Conservation (phyloP, 2,329 filamentous ascomycete genomes). For the Verticillium zaregamsianum region DNA sequence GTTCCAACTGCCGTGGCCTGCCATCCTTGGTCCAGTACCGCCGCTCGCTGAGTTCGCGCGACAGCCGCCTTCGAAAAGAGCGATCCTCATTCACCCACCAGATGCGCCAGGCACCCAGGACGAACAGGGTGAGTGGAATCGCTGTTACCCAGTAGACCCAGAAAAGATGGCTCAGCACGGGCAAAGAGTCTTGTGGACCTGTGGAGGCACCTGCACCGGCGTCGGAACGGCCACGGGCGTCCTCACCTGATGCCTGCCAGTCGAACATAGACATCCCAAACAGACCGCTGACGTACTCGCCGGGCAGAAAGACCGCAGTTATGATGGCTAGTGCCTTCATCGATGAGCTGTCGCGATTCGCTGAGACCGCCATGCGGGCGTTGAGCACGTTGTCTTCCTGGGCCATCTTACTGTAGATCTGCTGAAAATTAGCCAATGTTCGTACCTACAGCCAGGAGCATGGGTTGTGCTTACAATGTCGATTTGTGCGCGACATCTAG, state of each 20-base stretch:
- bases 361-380: conserved; percentile 34
- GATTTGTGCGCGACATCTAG: conserved; percentile 40
- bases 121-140: conserved; percentile 36
- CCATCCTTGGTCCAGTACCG: conserved; percentile 42
- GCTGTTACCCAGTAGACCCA: conserved; percentile 44
- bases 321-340: conserved; percentile 45
- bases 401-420: conserved; percentile 46
- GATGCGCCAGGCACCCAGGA: conserved; percentile 36
- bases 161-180: conserved; percentile 34
- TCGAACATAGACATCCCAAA: conserved; percentile 46
- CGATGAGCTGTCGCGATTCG: conserved; percentile 37
- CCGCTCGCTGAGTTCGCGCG: conserved; percentile 42
- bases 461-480: conserved; percentile 31
- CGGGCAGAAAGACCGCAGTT: conserved; percentile 42
- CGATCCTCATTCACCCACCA: conserved; percentile 45
- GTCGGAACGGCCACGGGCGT: conserved; percentile 15
- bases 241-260: conserved; percentile 33
- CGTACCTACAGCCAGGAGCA: too few relatives aligned
- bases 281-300: conserved; percentile 40
- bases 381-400: conserved; percentile 44
- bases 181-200: conserved; percentile 18
- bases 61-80: conserved; percentile 39
- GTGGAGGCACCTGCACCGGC: conserved; percentile 3
- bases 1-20: conserved; percentile 35
- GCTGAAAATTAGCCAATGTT: conserved; percentile 1